Evolutionary conservation across 208 protist genomes (phyloP), one percentile per base, ranked within the genome.

Genomic region (Wallacemonas sp.): DNA sequence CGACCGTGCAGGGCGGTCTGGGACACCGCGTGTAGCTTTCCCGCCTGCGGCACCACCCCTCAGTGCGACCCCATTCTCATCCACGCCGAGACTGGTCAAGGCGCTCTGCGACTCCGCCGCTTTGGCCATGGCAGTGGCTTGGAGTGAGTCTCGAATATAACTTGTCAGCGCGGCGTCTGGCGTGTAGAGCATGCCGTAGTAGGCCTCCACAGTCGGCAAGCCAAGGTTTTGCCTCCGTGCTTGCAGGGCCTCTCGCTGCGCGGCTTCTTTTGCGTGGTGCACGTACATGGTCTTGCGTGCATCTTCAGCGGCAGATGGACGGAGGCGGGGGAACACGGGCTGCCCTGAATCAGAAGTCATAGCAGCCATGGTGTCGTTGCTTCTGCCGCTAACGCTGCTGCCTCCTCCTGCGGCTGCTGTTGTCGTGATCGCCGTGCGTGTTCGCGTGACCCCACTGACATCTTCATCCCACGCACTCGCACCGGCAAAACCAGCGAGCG

Each of bases 301-400:
- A n/a, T 47, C 42, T 5, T 67, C 51, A 1, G 17, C 4, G 3
- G 64, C 71, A 2, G 65, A 66, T 12, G 38, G 44, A 2, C 80
- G 75, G 26, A 81, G 64, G 2, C 75, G 80, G 6, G 75, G 68
- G 58, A 79, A 77, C 14, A 69, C 36, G 30, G 73, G 79, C 53
- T 69, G 62, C 0, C 21, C 28, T 1, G 46, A 54, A 19, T 54
- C 46, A 19, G 26, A 21, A 41, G 9, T 41, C 36, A 6, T 14
- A 6, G 36, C 36, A 41, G 12, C 28, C 11, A 14, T 41, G 42
- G 24, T 26, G 24, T 19, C 12, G 14, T 5, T n/a, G n/a, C n/a
- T n/a, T n/a, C n/a, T n/a, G n/a, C n/a, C n/a, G n/a, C n/a, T n/a
- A n/a, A n/a, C n/a, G n/a, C n/a, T n/a, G n/a, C n/a, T n/a, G n/a